Evolutionary conservation across 805 yeast species (phyloP).

Genomic region (Wickerhamomyces strasburgensis): DNA sequence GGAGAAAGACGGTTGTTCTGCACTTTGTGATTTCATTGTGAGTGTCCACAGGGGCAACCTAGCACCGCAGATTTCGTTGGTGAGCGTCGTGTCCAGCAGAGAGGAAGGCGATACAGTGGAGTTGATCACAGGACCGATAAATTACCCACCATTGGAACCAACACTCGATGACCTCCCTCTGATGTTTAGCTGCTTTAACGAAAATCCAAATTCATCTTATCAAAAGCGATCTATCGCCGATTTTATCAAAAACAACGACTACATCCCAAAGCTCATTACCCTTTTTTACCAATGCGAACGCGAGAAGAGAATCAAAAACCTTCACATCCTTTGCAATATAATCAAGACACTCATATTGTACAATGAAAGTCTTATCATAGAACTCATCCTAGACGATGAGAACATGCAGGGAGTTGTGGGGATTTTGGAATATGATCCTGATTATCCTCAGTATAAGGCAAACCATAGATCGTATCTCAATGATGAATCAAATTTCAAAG

Average conservation of each 20-base stretch:
- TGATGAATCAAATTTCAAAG: constrained; percentile 58
- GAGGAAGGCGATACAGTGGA: constrained; percentile 59
- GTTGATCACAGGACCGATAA: constrained; percentile 73
- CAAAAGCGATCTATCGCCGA: constrained; percentile 57
- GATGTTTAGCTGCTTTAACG: constrained; percentile 52
- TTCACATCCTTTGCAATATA: constrained; percentile 68
- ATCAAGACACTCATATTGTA: constrained; percentile 65
- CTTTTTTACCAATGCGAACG: constrained; percentile 56
- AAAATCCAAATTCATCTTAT: constrained; percentile 49
- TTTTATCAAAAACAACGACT: constrained; percentile 49
- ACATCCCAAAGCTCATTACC: constrained; percentile 45
- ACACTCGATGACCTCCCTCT: constrained; percentile 43
- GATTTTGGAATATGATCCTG: constrained; percentile 85
- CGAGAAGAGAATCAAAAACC: constrained; percentile 43
- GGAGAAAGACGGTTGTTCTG: constrained; percentile 84
- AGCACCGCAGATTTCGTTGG: constrained; percentile 66
- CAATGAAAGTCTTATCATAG: constrained; percentile 62
- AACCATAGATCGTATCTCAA: constrained; percentile 65
- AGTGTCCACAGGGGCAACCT: constrained; percentile 49
- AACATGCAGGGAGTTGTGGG: constrained; percentile 61
- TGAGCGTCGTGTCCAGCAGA: constrained; percentile 54
- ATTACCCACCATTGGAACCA: constrained; percentile 56
- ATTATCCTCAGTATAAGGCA: constrained; percentile 74
- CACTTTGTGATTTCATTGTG: constrained; percentile 74
- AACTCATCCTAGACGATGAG: constrained; percentile 49